These are phyloP conservation scores for Peronosclerospora sorghi DNA, from an alignment of 352 stramenopile genomes.

Conservation along the genomic window DNA sequence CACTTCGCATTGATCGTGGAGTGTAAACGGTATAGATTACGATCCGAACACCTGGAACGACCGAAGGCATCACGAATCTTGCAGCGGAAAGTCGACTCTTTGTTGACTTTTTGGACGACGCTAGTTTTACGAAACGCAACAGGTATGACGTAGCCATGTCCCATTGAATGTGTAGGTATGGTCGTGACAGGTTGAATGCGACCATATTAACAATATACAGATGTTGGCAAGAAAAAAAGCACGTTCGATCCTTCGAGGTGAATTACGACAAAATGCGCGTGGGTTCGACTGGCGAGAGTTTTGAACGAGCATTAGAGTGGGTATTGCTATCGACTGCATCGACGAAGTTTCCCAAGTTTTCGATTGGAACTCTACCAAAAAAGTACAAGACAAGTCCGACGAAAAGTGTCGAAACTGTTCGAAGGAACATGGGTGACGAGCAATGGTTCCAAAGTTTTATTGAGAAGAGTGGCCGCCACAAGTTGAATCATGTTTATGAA, in stretches of 20 bases:
- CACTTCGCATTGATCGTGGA: no score
- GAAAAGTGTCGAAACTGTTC: conserved; percentile 21
- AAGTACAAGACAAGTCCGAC: conserved; percentile 18
- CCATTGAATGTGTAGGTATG: not conserved
- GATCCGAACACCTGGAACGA: conserved; percentile 42
- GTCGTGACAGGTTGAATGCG: not conserved
- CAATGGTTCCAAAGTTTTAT: conserved; percentile 37
- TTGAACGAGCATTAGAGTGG: conserved; percentile 30
- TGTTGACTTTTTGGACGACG: conserved; percentile 51
- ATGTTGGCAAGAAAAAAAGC: conserved; percentile 34
- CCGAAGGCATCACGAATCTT: conserved; percentile 28
- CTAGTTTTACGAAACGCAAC: conserved; percentile 27
- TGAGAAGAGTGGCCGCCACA: conserved; percentile 31
- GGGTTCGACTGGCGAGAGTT: conserved; percentile 16
- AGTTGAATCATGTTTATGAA: conserved; percentile 17
- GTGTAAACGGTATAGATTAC: conserved; percentile 29
- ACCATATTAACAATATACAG: conserved; percentile 12
- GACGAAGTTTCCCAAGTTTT: conserved; percentile 45
- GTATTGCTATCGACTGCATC: conserved; percentile 30
- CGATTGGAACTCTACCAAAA: conserved; percentile 28
- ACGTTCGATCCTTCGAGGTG: conserved; percentile 29
- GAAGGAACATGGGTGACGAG: conserved; percentile 26
- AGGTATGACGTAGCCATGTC: conserved; percentile 10
- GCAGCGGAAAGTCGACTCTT: conserved; percentile 25
- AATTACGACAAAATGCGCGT: conserved; percentile 27